Evolutionary conservation across 768 basidiomycete species (phyloP), one percentile per base, ranked within the genome.

Genomic region (Boletus tylopilopsis): DNA sequence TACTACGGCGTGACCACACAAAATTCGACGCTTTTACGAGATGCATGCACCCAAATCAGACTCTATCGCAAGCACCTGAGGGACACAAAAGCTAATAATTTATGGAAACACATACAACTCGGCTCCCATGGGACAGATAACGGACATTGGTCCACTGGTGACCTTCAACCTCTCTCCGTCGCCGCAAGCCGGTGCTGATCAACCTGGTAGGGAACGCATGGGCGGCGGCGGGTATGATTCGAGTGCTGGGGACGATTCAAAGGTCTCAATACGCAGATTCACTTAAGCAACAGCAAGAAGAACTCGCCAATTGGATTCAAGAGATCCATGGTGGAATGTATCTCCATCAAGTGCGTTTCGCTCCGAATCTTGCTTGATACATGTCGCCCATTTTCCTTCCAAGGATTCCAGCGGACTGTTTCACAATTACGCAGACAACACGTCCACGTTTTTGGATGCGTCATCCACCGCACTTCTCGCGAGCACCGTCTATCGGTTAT

Each of bases 171-270:
- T 45, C 10, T 2, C 13, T 11, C 16, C 12, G n/a, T 41, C 12
- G 8, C 27, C 32, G 3, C 5, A 6, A 11, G 6, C 34, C 2
- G 19, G 16, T 29, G 4, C 29, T 53, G 9, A 61, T 21, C 35
- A 5, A 16, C 7, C 6, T 10, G 11, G 21, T 42, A 87, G 91
- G 91, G 0, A 93, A 94, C 49, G 92, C 73, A 3, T 95, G 93
- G 93, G 93, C 87, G 0, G 89, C 90, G 0, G 86, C 82, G 16
- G 92, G 93, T 1, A 92, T 92, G 78, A 71, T 90, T 10, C 83
- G 92, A 6, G 92, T 94, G 3, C 72, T 87, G 1, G 82, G 79
- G 2, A 92, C 89, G 2, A 84, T 92, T 49, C 72, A 78, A 55
- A 69, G 78, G 27, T 87, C 87, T 0, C 68, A 75, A 42, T 89